phyloP scores from a whole-genome alignment of 495 filamentous ascomycete species.

The Trichocladium antarcticum region DNA sequence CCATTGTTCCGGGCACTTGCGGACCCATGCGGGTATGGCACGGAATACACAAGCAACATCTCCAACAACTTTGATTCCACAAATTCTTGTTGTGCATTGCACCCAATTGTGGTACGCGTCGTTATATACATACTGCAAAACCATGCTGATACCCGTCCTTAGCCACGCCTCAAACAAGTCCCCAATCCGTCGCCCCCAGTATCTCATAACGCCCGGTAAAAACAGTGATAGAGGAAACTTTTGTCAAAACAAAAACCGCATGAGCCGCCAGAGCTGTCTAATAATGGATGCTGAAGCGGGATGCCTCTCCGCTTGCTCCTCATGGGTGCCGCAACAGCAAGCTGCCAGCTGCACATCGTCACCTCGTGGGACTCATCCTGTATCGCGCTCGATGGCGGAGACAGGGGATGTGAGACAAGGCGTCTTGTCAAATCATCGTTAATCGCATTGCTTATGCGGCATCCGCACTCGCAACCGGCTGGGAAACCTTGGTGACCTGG shows the following conservation, averaged over 20 bases:
- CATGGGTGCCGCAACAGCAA: background rate
- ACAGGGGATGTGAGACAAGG: background rate
- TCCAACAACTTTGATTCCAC: background rate
- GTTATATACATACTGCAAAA: slow-evolving; percentile 1
- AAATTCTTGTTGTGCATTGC: background rate
- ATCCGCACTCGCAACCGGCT: slow-evolving; percentile 60
- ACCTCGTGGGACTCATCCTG: background rate
- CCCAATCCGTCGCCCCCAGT: background rate
- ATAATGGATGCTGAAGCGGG: background rate
- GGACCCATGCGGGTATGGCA: too few relatives aligned
- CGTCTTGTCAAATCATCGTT: background rate
- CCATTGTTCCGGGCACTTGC: too few relatives aligned
- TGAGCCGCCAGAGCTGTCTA: background rate
- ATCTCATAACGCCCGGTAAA: background rate
- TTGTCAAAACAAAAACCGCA: background rate
- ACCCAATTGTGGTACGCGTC: background rate
- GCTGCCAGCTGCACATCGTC: background rate
- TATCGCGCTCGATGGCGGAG: background rate
- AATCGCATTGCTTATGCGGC: slow-evolving; percentile 45
- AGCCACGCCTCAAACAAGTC: background rate
- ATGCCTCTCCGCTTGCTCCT: background rate
- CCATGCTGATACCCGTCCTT: slow-evolving; percentile 4
- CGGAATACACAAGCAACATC: background rate
- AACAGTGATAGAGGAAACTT: background rate
- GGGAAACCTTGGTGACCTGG: slow-evolving; percentile 74